phyloP scores from a whole-genome alignment of 352 stramenopile genomes.

The Globisporangium solare region DNA sequence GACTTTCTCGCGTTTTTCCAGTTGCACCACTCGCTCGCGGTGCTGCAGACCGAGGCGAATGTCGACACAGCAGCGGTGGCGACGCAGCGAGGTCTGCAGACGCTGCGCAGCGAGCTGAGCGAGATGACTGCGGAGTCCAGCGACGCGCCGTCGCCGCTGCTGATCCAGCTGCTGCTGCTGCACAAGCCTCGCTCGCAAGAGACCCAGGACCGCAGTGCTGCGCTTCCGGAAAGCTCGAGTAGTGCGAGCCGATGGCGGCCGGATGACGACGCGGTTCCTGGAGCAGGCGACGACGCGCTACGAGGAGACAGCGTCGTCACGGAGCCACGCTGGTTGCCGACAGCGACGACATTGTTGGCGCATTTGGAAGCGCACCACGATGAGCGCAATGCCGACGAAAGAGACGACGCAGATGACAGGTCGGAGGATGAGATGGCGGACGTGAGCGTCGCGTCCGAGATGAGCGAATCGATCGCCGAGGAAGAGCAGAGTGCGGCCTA shows the following conservation, averaged over 20 bases:
- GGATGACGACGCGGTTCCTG: not conserved
- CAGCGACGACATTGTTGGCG: not conserved
- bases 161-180: constrained; percentile 27
- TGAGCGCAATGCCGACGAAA: not conserved
- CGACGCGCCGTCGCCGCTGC: constrained; percentile 14
- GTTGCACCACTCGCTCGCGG: constrained; percentile 46
- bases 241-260: not conserved
- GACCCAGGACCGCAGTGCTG: not conserved
- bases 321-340: not conserved
- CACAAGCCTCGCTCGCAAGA: not conserved
- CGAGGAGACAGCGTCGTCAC: not conserved
- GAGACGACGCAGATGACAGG: constrained; percentile 15
- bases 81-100: not conserved
- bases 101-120: constrained; percentile 8
- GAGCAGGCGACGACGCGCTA: not conserved
- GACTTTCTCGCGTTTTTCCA: constrained; percentile 61
- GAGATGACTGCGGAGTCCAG: constrained; percentile 9
- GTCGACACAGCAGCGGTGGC: not conserved
- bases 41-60: constrained; percentile 45
- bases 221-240: not conserved
- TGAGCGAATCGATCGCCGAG: constrained; percentile 46
- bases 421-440: constrained; percentile 39
- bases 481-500: constrained; percentile 18
- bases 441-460: constrained; percentile 47
- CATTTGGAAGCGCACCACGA: too few relatives aligned